Evolutionary conservation across 495 filamentous ascomycete species (phyloP).

Genomic region (Opeltia flavorubescens): DNA sequence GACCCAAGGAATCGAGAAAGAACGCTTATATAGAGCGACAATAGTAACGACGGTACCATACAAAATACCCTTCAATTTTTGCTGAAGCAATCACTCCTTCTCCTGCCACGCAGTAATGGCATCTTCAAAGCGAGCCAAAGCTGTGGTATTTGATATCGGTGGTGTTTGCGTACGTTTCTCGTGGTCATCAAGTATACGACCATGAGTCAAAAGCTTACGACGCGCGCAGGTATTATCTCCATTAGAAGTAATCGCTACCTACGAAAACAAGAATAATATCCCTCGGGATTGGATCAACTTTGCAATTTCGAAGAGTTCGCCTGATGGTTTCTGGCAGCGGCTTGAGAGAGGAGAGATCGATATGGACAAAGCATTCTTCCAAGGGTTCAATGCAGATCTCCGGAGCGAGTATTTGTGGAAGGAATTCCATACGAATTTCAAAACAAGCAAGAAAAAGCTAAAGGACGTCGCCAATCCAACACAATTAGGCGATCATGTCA

Average conservation of each 20-base stretch:
- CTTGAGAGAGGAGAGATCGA: conserved; percentile 63
- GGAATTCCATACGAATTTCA: conserved; percentile 34
- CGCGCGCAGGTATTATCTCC: conserved; percentile 64
- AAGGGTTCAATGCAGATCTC: conserved; percentile 61
- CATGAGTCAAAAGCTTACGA: neutral
- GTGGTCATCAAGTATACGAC: neutral
- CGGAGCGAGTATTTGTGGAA: conserved; percentile 50
- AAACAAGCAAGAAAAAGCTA: conserved; percentile 16
- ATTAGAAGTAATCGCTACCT: conserved; percentile 82
- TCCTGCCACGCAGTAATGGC: conserved; percentile 19
- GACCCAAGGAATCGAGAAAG: neutral
- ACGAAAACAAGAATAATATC: conserved; percentile 60
- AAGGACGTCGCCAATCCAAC: conserved; percentile 15
- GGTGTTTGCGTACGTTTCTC: conserved; percentile 73
- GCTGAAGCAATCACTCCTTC: neutral
- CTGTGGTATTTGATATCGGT: conserved; percentile 88
- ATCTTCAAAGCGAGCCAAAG: conserved; percentile 43
- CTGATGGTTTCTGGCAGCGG: conserved; percentile 77
- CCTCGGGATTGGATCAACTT: conserved; percentile 83
- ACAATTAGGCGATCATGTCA: conserved; percentile 13
- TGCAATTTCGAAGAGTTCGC: conserved; percentile 63
- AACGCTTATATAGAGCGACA: neutral
- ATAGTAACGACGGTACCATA: neutral
- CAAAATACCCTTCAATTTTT: neutral
- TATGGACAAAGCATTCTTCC: conserved; percentile 62